phyloP scores from a whole-genome alignment of 164 flowering plant genomes.

The Chimonanthus praecox region DNA sequence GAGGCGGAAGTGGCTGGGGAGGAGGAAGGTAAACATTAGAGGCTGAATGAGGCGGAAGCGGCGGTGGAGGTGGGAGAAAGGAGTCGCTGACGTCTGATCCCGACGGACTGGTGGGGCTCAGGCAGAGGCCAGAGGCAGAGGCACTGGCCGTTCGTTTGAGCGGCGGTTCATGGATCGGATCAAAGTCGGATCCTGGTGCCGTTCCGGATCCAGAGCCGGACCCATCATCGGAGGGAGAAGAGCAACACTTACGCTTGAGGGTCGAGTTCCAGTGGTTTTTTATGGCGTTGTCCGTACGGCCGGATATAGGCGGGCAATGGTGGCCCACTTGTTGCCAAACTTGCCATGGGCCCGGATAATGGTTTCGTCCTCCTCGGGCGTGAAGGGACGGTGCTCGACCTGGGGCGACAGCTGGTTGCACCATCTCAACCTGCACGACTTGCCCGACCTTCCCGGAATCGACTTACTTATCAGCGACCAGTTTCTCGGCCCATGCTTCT shows the following conservation, averaged over 20 bases:
- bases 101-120: slow-evolving; percentile 53
- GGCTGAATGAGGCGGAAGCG: neutral
- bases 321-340: slow-evolving; percentile 88
- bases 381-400: slow-evolving; percentile 73
- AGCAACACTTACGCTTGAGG: slow-evolving; percentile 60
- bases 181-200: slow-evolving; percentile 8
- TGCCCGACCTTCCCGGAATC: slow-evolving; percentile 85
- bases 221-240: slow-evolving; percentile 8
- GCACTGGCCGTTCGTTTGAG: slow-evolving; percentile 51
- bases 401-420: slow-evolving; percentile 89
- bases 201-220: neutral
- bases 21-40: slow-evolving; percentile 14
- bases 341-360: slow-evolving; percentile 69
- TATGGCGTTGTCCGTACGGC: slow-evolving; percentile 87
- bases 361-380: slow-evolving; percentile 70
- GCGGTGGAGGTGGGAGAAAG: slow-evolving; percentile 19
- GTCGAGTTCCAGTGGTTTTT: slow-evolving; percentile 94
- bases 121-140: slow-evolving; percentile 21
- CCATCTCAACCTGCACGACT: slow-evolving; percentile 87
- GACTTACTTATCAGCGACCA: slow-evolving; percentile 84
- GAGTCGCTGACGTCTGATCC: slow-evolving; percentile 76
- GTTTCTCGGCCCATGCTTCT: slow-evolving; percentile 74
- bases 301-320: slow-evolving; percentile 68
- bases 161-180: slow-evolving; percentile 9
- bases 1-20: neutral